Conservation (phyloP, 202 grass and related monocot species). For the Bolboschoenoplectus hybrid region DNA sequence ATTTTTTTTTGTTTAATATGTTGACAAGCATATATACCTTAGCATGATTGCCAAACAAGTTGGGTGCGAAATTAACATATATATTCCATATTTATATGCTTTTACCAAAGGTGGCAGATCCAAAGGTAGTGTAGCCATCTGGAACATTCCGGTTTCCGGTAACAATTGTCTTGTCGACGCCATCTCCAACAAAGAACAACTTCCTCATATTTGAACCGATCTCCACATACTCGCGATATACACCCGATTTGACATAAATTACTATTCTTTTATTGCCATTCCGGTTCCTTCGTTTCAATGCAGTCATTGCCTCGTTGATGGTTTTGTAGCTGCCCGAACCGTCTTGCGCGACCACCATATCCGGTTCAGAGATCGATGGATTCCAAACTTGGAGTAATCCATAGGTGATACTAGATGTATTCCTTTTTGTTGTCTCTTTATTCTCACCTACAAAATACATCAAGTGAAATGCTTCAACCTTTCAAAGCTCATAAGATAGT, state of each 20-base stretch:
- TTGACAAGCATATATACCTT: no score
- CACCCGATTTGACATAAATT: conserved; percentile 38
- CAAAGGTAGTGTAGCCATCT: conserved; percentile 40
- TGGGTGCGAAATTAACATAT: no score
- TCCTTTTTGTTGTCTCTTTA: neutral
- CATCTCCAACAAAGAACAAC: conserved; percentile 42
- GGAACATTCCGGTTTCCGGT: conserved; percentile 38
- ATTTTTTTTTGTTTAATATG: no score
- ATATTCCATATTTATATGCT: neutral
- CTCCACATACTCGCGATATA: conserved; percentile 34
- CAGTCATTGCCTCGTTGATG: conserved; percentile 34
- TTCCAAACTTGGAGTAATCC: conserved; percentile 22
- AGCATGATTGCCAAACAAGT: no score
- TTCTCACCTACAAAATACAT: neutral
- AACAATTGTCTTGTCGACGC: conserved; percentile 38
- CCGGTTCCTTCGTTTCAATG: neutral
- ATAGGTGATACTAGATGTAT: conserved; percentile 1
- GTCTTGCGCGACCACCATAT: conserved; percentile 39
- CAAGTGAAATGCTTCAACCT: neutral
- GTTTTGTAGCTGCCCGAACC: conserved; percentile 38
- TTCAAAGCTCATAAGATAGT: neutral
- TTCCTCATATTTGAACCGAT: conserved; percentile 35
- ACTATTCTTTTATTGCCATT: neutral
- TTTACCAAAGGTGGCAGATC: conserved; percentile 25
- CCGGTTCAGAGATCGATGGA: neutral